phyloP scores from a whole-genome alignment of 2,329 filamentous ascomycete genomes.

The Erysiphe neolycopersici region DNA sequence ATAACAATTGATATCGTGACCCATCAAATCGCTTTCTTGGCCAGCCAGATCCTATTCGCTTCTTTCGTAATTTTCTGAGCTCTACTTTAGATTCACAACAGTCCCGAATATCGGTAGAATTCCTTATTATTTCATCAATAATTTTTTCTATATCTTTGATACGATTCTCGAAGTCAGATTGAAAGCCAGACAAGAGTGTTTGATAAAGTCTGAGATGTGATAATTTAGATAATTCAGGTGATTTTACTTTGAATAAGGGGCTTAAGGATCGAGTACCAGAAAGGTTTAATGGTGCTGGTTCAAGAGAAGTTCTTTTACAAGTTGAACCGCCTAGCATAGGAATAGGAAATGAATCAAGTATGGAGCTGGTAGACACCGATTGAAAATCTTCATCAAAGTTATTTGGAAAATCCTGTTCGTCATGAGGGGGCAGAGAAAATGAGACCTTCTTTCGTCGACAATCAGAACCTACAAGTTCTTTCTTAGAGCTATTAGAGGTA shows the following conservation, averaged over 20 bases:
- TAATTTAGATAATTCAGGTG: neutral
- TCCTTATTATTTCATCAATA: slow-evolving; percentile 1
- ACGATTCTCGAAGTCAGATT: slow-evolving; percentile 6
- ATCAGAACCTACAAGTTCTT: neutral
- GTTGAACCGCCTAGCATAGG: neutral
- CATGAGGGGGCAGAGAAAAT: slow-evolving; percentile 4
- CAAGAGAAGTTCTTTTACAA: neutral
- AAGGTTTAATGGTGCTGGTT: neutral
- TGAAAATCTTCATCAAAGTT: neutral
- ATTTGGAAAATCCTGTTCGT: neutral
- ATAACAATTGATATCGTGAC: slow-evolving; percentile 7
- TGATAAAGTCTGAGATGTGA: slow-evolving; percentile 4
- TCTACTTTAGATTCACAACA: neutral
- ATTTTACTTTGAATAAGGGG: slow-evolving; percentile 2
- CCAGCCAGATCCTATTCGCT: slow-evolving; percentile 5
- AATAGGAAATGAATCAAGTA: neutral
- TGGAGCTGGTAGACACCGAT: neutral
- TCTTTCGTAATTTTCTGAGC: slow-evolving; percentile 2
- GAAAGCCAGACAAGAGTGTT: slow-evolving; percentile 4
- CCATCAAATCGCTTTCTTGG: slow-evolving; percentile 8
- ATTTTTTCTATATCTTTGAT: slow-evolving; percentile 5
- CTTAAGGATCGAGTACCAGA: neutral
- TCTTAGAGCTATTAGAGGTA: neutral
- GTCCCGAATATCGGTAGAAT: no score
- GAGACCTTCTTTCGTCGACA: slow-evolving; percentile 9